Base-by-base conservation (phyloP, 306 rosid genomes). In the Canavalia gladiata region DNA sequence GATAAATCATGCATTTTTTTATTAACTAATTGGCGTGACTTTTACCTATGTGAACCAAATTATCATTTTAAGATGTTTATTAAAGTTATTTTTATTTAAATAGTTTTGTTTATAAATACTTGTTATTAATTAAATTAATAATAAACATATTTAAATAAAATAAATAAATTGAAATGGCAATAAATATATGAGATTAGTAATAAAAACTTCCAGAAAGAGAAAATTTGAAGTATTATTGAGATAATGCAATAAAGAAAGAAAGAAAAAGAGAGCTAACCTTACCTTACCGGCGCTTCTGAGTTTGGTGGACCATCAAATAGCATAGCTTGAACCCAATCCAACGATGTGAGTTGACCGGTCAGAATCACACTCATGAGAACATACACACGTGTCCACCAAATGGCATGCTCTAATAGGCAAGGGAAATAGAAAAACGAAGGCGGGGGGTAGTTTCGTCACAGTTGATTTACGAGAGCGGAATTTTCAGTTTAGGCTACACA, bases 381-480 rank as follows among this genome's bases (percentile, higher is more conserved):
- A 18, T 37, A 0, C 18, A 81, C 85, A 75, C 85, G 70, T 63
- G 75, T 73, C 62, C 25, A 45, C 76, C 8, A 43, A 52, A 0
- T 65, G 80, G 68, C 80, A 65, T 60, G 28, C 2, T 66, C 52
- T 35, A 4, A 74, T 46, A 66, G 35, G 80, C 69, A 12, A 55
- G 1, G 33, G 28, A 37, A 35, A 30, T 65, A 63, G 64, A 75
- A 82, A 84, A 52, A 41, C 68, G 43, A 56, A 71, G 18, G 74
- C 4, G 73, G 87, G 90, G 90, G 87, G 80, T 41, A 86, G 81
- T 70, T 85, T 78, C 13, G 84, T 86, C 84, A 60, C 10, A 67
- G 25, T 18, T 13, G 34, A 57, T 68, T 68, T 30, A 2, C 1
- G 4, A 62, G 47, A 30, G 76, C 11, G 68, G 8, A 42, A 68